Evolutionary conservation across 257 asterid genomes (phyloP).

Genomic region (Verbascum thapsus): DNA sequence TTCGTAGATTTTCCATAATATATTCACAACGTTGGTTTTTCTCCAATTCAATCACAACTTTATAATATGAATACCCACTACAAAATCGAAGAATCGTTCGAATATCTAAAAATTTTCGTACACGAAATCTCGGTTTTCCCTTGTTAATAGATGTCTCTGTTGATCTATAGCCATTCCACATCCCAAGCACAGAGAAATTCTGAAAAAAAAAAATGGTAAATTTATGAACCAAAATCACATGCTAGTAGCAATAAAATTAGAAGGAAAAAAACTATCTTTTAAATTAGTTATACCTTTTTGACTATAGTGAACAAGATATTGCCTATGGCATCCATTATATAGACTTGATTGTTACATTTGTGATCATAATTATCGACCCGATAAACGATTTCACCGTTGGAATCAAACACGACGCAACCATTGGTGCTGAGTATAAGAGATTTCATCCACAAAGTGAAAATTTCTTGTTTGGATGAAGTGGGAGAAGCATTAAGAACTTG

Average conservation of each 20-base stretch:
- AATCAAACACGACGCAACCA: slow-evolving; percentile 44
- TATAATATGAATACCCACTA: slow-evolving; percentile 32
- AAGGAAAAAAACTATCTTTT: background rate
- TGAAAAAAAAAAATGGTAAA: background rate
- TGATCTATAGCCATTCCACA: slow-evolving; percentile 43
- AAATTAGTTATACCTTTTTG: slow-evolving; percentile 44
- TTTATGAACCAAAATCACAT: background rate
- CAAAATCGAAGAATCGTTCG: slow-evolving; percentile 27
- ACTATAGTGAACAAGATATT: slow-evolving; percentile 35
- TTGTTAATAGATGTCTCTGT: background rate
- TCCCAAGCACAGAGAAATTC: slow-evolving; percentile 34
- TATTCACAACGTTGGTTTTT: slow-evolving; percentile 23
- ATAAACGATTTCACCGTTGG: slow-evolving; percentile 36
- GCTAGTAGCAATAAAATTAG: background rate
- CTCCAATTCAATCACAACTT: slow-evolving; percentile 28
- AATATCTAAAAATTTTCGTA: slow-evolving; percentile 28
- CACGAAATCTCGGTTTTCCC: slow-evolving; percentile 29
- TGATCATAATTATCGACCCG: slow-evolving; percentile 43
- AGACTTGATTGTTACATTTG: slow-evolving; percentile 30
- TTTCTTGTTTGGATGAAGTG: slow-evolving; percentile 42
- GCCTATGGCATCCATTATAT: slow-evolving; percentile 43
- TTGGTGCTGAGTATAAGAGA: slow-evolving; percentile 43
- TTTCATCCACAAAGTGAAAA: slow-evolving; percentile 50
- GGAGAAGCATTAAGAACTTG: slow-evolving; percentile 23
- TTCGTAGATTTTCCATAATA: slow-evolving; percentile 33